A percentile compares a stretch with the other conserved stretches of the same genome.
Conservation (phyloP, 257 asterid species). For the Rauvolfia tetraphylla region DNA sequence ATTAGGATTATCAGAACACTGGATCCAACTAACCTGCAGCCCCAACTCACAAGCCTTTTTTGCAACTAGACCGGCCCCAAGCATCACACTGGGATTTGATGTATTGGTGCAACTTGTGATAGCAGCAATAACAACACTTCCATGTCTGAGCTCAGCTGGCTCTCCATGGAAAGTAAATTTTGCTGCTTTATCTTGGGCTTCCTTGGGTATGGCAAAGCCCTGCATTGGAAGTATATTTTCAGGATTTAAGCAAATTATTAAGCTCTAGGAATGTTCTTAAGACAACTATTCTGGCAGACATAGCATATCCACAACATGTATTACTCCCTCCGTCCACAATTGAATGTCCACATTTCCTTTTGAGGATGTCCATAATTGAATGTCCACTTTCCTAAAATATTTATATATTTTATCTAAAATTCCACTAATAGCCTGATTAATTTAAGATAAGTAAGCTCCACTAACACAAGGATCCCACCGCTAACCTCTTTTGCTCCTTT, state of each 20-base stretch:
- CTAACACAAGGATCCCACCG: too few species aligned
- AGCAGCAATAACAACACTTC: slow-evolving; percentile 95
- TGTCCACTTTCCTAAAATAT: background rate
- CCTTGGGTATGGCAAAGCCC: slow-evolving; percentile 96
- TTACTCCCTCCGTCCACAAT: background rate
- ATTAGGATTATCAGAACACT: background rate
- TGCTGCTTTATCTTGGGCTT: slow-evolving; percentile 69
- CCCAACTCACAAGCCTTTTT: slow-evolving; percentile 89
- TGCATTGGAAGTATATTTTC: slow-evolving; percentile 16
- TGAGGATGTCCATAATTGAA: background rate
- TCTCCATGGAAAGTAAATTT: slow-evolving; percentile 77
- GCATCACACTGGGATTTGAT: slow-evolving; percentile 97
- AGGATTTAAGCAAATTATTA: background rate
- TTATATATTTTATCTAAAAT: too few species aligned
- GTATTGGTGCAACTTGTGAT: slow-evolving; percentile 97
- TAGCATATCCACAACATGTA: background rate
- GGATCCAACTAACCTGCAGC: slow-evolving; percentile 52
- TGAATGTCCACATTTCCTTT: background rate
- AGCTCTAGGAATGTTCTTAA: background rate
- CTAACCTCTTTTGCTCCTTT: too few species aligned
- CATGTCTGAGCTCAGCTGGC: slow-evolving; percentile 93
- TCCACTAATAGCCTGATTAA: too few species aligned
- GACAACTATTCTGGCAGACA: background rate
- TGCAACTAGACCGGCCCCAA: slow-evolving; percentile 94
- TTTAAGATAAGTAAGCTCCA: too few species aligned